phyloP scores from a whole-genome alignment of 176 grass and related monocot species.

The Cenchrus americanus region DNA sequence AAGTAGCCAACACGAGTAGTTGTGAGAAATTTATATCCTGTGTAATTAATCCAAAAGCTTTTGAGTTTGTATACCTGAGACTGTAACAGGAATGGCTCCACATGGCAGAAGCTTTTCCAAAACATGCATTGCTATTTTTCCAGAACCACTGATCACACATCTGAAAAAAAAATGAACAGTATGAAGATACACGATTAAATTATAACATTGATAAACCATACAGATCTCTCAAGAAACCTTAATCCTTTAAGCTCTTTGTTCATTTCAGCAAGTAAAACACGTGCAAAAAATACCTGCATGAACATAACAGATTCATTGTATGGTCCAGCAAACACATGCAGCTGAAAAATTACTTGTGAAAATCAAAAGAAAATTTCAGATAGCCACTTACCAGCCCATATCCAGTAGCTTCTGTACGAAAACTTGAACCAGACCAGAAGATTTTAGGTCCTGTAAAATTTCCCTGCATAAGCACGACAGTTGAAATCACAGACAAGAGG shows the following conservation, averaged over 20 bases:
- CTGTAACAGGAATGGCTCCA: conserved; percentile 90
- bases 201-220: conserved; percentile 37
- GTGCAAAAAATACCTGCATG: conserved; percentile 93
- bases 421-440: conserved; percentile 99
- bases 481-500: conserved; percentile 56
- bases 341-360: conserved; percentile 25
- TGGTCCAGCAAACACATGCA: conserved; percentile 15
- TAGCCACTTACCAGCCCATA: conserved; percentile 82
- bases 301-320: conserved; percentile 9
- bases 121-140: conserved; percentile 99
- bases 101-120: conserved; percentile 96
- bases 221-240: conserved; percentile 61
- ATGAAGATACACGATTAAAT: conserved; percentile 34
- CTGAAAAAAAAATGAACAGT: conserved; percentile 54
- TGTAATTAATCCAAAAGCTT: conserved; percentile 27
- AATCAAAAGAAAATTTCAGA: conserved; percentile 37
- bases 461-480: conserved; percentile 79
- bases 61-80: conserved; percentile 72
- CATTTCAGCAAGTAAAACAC: conserved; percentile 97
- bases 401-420: conserved; percentile 97
- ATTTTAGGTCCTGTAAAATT: conserved; percentile 99
- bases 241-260: conserved; percentile 99
- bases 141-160: conserved; percentile 92
- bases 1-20: not conserved
- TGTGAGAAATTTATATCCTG: conserved; percentile 21